These are phyloP conservation scores for Perkinsus chesapeaki DNA, from an alignment of 169 alveolate species.

Conservation along the genomic window DNA sequence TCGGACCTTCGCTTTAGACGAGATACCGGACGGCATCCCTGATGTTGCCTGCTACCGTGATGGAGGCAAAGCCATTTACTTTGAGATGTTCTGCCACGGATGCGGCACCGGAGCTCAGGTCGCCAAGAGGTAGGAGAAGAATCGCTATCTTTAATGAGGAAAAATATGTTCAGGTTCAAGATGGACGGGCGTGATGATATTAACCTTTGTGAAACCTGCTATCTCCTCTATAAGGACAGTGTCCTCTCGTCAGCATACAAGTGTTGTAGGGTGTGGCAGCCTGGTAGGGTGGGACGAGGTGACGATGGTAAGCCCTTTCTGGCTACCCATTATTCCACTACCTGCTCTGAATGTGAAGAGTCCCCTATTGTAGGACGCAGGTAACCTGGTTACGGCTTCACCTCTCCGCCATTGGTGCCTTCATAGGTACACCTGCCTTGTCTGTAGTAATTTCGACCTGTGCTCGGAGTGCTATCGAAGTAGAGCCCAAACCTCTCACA, in stretches of 20 bases:
- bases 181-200: background rate
- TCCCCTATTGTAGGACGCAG: background rate
- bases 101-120: background rate
- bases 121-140: too few relatives aligned
- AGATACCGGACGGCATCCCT: background rate
- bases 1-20: background rate
- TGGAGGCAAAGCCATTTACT: background rate
- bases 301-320: background rate
- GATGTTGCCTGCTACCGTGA: background rate
- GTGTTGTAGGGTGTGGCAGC: background rate
- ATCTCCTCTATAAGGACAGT: background rate
- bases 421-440: slow-evolving; percentile 53
- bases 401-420: background rate
- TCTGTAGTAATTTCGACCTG: slow-evolving; percentile 54
- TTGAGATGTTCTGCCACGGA: background rate
- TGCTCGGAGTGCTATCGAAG: slow-evolving; percentile 42
- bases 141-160: too few relatives aligned
- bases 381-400: background rate
- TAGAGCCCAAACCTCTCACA: background rate
- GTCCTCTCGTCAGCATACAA: background rate
- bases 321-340: background rate
- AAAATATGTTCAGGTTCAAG: slow-evolving; percentile 2
- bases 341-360: background rate
- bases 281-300: background rate
- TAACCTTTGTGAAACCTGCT: background rate